phyloP scores from a whole-genome alignment of 192 early-diverging fungal species.

The Oehlia diaphana region DNA sequence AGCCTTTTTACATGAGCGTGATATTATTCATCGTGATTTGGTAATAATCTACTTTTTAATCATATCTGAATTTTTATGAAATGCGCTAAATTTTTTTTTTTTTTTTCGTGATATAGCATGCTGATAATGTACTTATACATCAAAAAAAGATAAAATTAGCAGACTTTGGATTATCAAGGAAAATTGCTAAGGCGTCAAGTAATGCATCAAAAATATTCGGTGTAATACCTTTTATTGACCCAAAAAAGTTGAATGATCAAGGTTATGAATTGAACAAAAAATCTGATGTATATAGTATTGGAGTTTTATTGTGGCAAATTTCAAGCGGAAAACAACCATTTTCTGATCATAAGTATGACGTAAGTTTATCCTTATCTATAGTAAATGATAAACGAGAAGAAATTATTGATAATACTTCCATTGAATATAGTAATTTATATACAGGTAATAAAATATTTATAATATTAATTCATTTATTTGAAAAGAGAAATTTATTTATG shows the following conservation, averaged over 20 bases:
- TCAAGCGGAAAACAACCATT: neutral
- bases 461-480: too few relatives aligned
- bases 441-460: neutral
- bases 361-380: neutral
- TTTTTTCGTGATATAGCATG: too few relatives aligned
- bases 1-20: too few relatives aligned
- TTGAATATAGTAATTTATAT: neutral
- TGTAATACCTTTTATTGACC: too few relatives aligned
- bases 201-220: neutral
- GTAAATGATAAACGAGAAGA: neutral
- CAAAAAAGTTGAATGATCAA: too few relatives aligned
- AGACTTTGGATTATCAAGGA: neutral
- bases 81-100: too few relatives aligned
- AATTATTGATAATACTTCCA: neutral
- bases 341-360: neutral
- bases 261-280: too few relatives aligned
- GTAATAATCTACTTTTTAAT: neutral
- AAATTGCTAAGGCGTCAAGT: neutral
- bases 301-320: too few relatives aligned
- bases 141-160: neutral
- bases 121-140: neutral
- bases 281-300: too few relatives aligned
- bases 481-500: too few relatives aligned
- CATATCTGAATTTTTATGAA: too few relatives aligned
- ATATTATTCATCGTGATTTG: neutral